phyloP scores from a whole-genome alignment of 2,329 filamentous ascomycete species.

The Aspergillus caelatus region DNA sequence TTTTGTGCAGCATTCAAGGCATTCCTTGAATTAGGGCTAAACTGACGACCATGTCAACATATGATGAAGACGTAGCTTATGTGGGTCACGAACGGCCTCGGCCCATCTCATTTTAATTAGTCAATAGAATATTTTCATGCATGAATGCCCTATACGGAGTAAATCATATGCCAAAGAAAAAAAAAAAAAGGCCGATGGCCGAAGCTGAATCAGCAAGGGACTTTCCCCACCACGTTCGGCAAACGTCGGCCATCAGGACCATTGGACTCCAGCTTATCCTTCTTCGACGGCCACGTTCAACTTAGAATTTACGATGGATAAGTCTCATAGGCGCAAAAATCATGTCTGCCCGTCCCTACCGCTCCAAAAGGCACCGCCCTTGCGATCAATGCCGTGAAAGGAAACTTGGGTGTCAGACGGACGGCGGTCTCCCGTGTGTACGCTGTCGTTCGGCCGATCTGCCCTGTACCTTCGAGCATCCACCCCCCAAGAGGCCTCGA shows the following conservation, averaged over 20 bases:
- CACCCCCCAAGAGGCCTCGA: conserved; percentile 27
- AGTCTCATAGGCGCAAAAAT: conserved; percentile 3
- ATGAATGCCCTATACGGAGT: too few relatives aligned
- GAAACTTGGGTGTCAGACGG: conserved; percentile 34
- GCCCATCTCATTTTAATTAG: too few relatives aligned
- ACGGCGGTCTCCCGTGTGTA: conserved; percentile 26
- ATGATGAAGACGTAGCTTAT: too few relatives aligned
- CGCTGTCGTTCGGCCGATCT: conserved; percentile 28
- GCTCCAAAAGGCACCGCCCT: conserved; percentile 37
- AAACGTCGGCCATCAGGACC: background rate
- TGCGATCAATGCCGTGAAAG: conserved; percentile 37
- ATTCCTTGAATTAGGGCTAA: too few relatives aligned
- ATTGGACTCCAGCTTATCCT: background rate
- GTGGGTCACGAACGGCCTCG: too few relatives aligned
- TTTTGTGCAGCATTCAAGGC: too few relatives aligned
- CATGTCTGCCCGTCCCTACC: conserved; percentile 32
- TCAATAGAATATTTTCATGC: too few relatives aligned
- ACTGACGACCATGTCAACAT: too few relatives aligned
- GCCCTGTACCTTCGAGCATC: conserved; percentile 28
- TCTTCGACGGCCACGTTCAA: background rate
- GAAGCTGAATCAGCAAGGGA: background rate
- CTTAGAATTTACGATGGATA: background rate
- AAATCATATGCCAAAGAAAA: background rate
- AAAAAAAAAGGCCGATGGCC: background rate
- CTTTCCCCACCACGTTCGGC: background rate